phyloP scores from a whole-genome alignment of 2,329 filamentous ascomycete species.

The Periconia macrospinosa region DNA sequence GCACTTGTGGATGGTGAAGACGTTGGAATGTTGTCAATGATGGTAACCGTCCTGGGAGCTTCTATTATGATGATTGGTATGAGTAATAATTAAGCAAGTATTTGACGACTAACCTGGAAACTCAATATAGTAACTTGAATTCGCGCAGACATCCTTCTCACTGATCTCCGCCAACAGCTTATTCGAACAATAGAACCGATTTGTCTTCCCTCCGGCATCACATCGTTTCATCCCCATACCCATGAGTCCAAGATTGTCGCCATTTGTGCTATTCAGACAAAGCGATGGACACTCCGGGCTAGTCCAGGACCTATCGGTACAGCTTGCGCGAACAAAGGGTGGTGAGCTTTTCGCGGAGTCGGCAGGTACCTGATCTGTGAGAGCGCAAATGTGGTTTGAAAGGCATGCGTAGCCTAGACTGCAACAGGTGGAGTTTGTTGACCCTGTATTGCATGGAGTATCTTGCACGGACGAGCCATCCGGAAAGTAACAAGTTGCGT shows the following conservation, averaged over 20 bases:
- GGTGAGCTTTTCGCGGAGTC: constrained; percentile 10
- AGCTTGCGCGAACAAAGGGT: constrained; percentile 36
- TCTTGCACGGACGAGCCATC: neutral
- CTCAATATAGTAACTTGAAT: neutral
- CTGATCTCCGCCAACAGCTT: neutral
- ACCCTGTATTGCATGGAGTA: neutral
- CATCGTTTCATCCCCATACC: constrained; percentile 8
- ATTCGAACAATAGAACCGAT: constrained; percentile 4
- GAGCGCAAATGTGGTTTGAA: constrained; percentile 38
- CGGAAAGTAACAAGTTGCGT: neutral
- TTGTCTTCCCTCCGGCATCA: neutral
- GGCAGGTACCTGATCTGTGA: constrained; percentile 15
- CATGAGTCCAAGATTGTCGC: constrained; percentile 4
- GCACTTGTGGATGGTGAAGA: neutral
- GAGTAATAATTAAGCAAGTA: neutral
- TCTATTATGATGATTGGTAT: neutral
- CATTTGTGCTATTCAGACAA: constrained; percentile 28
- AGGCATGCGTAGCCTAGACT: constrained; percentile 43
- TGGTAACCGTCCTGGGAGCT: neutral
- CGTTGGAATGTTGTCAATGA: neutral
- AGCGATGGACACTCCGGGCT: constrained; percentile 37
- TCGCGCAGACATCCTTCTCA: neutral
- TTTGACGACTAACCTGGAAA: neutral
- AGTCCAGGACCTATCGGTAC: constrained; percentile 38
- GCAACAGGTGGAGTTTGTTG: constrained; percentile 36